Base-by-base conservation (phyloP, 2,329 filamentous ascomycete genomes). In the Cytospora paraplurivora region DNA sequence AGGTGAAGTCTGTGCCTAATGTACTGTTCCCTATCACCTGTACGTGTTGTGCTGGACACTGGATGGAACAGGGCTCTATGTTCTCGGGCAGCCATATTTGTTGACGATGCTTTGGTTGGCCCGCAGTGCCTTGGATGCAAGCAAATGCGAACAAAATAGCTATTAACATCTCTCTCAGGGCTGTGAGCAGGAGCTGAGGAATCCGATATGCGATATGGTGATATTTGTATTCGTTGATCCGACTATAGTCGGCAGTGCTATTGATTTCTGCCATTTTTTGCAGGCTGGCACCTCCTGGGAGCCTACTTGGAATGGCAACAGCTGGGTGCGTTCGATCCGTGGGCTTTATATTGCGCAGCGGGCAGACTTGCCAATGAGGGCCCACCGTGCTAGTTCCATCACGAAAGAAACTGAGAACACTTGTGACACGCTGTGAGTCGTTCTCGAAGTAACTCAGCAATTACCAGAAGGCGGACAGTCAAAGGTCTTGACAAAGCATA, bases 1-100 rank as follows among this genome's bases (percentile, higher is more conserved):
- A 8, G 6, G 56, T n/a, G 12, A 56, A 27, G 4, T 52, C 33
- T 12, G 57, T 5, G 41, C 41, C 41, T 1, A 52, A 37, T 34
- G 38, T 59, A 44, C 8, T 60, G 35, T 63, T 60, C 17, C 56
- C 51, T 12, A 32, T 56, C 62, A 51, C 52, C 33, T 59, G 62
- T 19, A 63, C 34, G 41, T 60, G 50, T 38, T 56, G 56, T 47
- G 19, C 56, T 21, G 51, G 51, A 37, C 62, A 63, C 27, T 63
- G 51, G 53, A 57, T 15, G 7, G 44, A 7, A 11, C 58, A 64
- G 15, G 58, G 57, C 54, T 57, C 53, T 7, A 57, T 33, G 15
- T 62, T 35, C 4, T 15, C 11, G 1, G 53, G 58, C 4, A 53
- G 58, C 62, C 53, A 64, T 21, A 57, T 32, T 35, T 37, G 35